Percentiles rank a stretch among this genome's conserved stretches.
phyloP scores from a whole-genome alignment of 2,329 filamentous ascomycete species.

The Karstenula rhodostoma region DNA sequence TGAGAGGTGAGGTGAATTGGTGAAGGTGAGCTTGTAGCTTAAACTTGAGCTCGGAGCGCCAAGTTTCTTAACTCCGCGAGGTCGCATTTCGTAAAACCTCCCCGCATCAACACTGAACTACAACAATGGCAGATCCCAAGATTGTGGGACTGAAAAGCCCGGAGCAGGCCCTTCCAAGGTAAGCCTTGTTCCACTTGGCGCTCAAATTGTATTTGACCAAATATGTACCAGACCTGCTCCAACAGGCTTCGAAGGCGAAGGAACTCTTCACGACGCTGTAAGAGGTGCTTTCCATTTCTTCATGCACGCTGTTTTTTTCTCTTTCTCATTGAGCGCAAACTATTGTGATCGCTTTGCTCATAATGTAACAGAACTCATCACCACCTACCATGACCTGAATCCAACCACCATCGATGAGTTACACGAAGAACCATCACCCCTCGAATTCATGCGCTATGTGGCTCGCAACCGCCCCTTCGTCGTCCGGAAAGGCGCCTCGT shows the following conservation, averaged over 20 bases:
- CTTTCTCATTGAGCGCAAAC: neutral
- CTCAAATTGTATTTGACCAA: too few species aligned
- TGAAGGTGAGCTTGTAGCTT: neutral
- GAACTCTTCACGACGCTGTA: constrained; percentile 43
- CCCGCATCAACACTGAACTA: neutral
- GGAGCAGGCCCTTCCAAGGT: constrained; percentile 32
- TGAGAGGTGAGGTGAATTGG: neutral
- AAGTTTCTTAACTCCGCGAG: constrained; percentile 15
- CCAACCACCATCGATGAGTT: constrained; percentile 67
- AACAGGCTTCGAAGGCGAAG: constrained; percentile 35
- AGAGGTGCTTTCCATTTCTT: constrained; percentile 41
- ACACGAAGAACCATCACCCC: constrained; percentile 70
- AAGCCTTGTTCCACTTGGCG: constrained; percentile 43
- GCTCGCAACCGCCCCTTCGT: constrained; percentile 78
- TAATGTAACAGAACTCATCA: constrained; percentile 60
- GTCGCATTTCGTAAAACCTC: neutral
- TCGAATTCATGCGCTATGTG: constrained; percentile 83
- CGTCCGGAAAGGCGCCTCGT: constrained; percentile 66
- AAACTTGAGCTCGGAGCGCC: constrained; percentile 15
- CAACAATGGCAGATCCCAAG: neutral
- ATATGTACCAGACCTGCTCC: constrained; percentile 46
- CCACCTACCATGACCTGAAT: constrained; percentile 78
- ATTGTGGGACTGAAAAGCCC: constrained; percentile 26
- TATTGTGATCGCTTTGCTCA: constrained; percentile 5
- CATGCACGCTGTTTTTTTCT: constrained; percentile 3